Base-by-base conservation (phyloP, 805 yeast genomes). In the Candida ascalaphidarum region DNA sequence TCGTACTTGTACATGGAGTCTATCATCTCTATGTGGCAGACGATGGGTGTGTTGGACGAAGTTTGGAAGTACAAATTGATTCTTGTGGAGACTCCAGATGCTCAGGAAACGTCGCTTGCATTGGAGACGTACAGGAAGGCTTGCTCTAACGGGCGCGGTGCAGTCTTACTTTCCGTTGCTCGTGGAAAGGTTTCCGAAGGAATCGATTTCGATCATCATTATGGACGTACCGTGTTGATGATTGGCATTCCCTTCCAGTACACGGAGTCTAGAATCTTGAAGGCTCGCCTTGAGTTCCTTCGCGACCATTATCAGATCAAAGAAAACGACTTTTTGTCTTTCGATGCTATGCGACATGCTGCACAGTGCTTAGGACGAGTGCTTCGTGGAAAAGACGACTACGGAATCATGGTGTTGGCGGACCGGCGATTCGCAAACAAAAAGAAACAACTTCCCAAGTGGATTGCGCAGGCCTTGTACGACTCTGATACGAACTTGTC, bases 321-420 rank as follows among this genome's bases (percentile, higher is more conserved):
- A 38, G 98, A 92, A 46, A 86, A 84, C 48, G 98, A 92, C 46
- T 92, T 92, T 50, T 52, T 92, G 21, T 88, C 97, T 8, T 92
- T 92, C 66, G 99, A 92, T 57, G 99, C 99, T 10, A 92, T 92
- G 98, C 75, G 99, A 49, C 99, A 92, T 59, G 99, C 97, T 4
- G 97, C 99, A 0, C 99, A 92, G 55, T 92, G 99, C 58, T 59
- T 92, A 46, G 99, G 99, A 8, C 76, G 99, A 50, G 98, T 92
- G 30, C 61, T 92, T 37, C 74, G 99, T 61, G 99, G 99, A 40
- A 92, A 92, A 52, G 96, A 92, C 49, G 99, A 92, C 61, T 92
- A 92, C 53, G 99, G 99, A 37, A 81, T 92, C 41, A 92, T 92
- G 99, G 96, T 92, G 23, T 59, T 92, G 36, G 98, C 98, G 0